These are phyloP conservation scores for Gonapodya prolifera DNA, from an alignment of 192 early-diverging fungal species.

Conservation along the genomic window DNA sequence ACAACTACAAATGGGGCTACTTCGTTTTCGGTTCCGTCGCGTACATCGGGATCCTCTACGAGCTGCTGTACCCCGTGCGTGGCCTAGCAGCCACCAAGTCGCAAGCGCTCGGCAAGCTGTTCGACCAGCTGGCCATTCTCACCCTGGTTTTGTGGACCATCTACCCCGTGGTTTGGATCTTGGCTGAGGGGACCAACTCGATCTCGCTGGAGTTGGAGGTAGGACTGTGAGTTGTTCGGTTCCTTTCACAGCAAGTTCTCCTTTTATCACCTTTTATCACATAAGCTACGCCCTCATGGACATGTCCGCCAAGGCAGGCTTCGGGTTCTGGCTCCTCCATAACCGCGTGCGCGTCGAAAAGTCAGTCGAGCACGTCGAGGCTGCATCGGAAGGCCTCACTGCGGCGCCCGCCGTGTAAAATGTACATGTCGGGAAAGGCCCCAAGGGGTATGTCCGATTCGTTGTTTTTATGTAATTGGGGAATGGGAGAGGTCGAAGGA, in stretches of 20 bases:
- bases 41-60: conserved; percentile 1
- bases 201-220: not conserved
- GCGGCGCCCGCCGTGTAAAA: not conserved
- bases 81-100: not conserved
- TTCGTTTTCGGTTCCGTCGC: not conserved
- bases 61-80: not conserved
- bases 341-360: not conserved
- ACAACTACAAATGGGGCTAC: conserved; percentile 3
- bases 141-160: conserved; percentile 1
- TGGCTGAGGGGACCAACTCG: not conserved
- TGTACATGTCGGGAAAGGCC: no score
- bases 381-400: not conserved
- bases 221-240: not conserved
- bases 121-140: not conserved
- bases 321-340: conserved; percentile 3
- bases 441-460: no score
- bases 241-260: not conserved
- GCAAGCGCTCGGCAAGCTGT: not conserved
- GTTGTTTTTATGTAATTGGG: no score
- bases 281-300: conserved; percentile 2
- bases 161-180: not conserved
- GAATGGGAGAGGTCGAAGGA: no score
- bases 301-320: conserved; percentile 1
- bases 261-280: no score
- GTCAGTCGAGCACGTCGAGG: not conserved